Evolutionary conservation across 1,139 yeast genomes (phyloP), one percentile per base, ranked within the genome.

Genomic region (Candida glucosophila): DNA sequence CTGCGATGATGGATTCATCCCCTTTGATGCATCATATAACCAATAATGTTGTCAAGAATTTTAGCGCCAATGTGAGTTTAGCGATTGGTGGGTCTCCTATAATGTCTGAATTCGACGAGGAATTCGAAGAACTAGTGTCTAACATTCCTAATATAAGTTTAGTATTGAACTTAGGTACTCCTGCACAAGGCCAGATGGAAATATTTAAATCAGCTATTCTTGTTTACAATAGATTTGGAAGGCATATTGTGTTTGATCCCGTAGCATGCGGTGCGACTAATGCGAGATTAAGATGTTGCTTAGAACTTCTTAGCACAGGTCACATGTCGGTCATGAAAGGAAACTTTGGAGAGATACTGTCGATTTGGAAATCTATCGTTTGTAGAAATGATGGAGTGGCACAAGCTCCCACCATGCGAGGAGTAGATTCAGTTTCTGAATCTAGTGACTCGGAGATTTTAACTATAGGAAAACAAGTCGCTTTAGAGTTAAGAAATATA

Each of bases 21-120:
- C 93, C 95, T 0, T 52, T 88, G 40, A 76, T 83, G 5, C 96
- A 88, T 44, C 95, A 86, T 40, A 77, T 88, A 34, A 86, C 96
- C 19, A 88, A 88, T 44, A 70, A 71, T 30, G 96, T 88, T n/a
- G 95, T 81, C 20, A 82, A 83, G 45, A 79, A 83, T 44, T 76
- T 83, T 44, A 78, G 86, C 35, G 96, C 97, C 16, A 86, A 88
- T 43, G 81, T 83, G n/a, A 75, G 92, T 0, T 56, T 88, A 29
- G 86, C 96, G 0, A 55, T 78, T 14, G 94, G 95, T 2, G 92
- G 80, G 0, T 77, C 93, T 2, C 96, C 97, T 3, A 76, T 83
- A 14, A 88, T 88, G 96, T 78, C 93, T n/a, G 94, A 83, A 41
- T 61, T 77, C 23, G 40, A 61, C 1, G 69, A 60, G 2, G 96